A percentile compares a stretch with the other conserved stretches of the same genome.
Evolutionary conservation across 176 grass and related monocot genomes (phyloP).

Genomic region (Bolboschoenus planiculmis): DNA sequence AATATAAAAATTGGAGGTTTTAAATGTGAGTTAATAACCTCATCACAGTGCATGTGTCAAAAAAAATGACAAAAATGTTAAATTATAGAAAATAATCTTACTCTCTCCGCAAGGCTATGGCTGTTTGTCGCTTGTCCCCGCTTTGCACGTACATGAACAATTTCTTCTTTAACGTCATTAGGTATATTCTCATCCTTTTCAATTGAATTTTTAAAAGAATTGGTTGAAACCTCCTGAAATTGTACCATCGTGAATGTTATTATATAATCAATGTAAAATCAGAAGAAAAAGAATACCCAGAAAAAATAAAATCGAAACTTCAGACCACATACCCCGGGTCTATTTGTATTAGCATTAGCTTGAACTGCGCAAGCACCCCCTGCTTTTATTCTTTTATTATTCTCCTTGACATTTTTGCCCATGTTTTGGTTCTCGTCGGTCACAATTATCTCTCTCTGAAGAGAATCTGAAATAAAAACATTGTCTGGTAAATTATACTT

Average conservation of each 20-base stretch:
- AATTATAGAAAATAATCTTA: constrained; percentile 27
- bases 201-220: constrained; percentile 29
- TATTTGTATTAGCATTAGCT: constrained; percentile 1
- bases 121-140: constrained; percentile 90
- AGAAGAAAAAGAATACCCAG: not conserved
- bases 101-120: constrained; percentile 99
- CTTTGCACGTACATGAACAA: constrained; percentile 88
- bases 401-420: constrained; percentile 38
- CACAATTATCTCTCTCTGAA: constrained; percentile 39
- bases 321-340: not conserved
- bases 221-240: constrained; percentile 35
- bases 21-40: not conserved
- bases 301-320: not conserved
- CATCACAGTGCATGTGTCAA: not conserved
- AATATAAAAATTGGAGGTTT: not conserved
- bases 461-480: constrained; percentile 32
- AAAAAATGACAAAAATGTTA: not conserved
- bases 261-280: not conserved
- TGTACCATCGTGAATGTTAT: not conserved
- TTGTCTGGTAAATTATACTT: not conserved
- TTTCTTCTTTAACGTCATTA: constrained; percentile 71
- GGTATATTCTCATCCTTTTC: constrained; percentile 41
- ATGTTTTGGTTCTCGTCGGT: constrained; percentile 34
- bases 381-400: constrained; percentile 45
- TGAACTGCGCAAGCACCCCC: constrained; percentile 23